phyloP scores from a whole-genome alignment of 1,284 basidiomycete genomes.

The Agroathelia rolfsii region DNA sequence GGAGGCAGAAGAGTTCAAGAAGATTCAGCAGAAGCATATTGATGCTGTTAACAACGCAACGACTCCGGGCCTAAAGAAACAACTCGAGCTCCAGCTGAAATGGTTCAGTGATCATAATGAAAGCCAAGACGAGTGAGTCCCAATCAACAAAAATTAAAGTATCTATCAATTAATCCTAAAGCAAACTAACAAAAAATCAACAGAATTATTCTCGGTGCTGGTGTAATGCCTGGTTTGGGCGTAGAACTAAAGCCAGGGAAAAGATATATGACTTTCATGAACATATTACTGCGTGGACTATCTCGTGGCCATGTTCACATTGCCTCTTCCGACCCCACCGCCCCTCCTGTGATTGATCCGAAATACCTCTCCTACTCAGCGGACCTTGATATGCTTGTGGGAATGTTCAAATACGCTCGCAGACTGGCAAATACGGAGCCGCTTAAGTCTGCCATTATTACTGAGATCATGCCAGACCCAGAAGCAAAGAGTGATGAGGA shows the following conservation, averaged over 20 bases:
- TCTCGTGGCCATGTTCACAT: slow-evolving; percentile 21
- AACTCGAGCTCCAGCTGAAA: not conserved
- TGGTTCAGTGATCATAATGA: slow-evolving; percentile 5
- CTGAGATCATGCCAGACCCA: slow-evolving; percentile 12
- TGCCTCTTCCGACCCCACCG: slow-evolving; percentile 25
- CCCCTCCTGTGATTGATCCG: slow-evolving; percentile 31
- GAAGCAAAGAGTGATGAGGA: slow-evolving; percentile 13
- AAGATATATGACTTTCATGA: slow-evolving; percentile 12
- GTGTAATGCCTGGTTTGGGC: slow-evolving; percentile 9
- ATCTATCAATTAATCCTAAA: too few species aligned
- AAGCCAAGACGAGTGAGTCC: not conserved
- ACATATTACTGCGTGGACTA: slow-evolving; percentile 12
- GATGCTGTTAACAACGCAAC: not conserved
- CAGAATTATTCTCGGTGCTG: slow-evolving; percentile 7
- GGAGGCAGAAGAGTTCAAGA: not conserved
- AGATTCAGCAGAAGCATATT: not conserved
- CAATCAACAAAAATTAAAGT: too few species aligned
- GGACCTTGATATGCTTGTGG: slow-evolving; percentile 28
- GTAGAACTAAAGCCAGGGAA: slow-evolving; percentile 14
- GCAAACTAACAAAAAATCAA: too few species aligned
- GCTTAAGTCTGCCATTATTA: slow-evolving; percentile 15
- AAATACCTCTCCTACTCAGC: slow-evolving; percentile 27
- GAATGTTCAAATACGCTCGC: slow-evolving; percentile 26
- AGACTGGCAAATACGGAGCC: slow-evolving; percentile 16
- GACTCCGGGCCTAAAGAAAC: not conserved